These are phyloP conservation scores for Aspergillus udagawae DNA, from an alignment of 2,329 filamentous ascomycete genomes.

Conservation along the genomic window DNA sequence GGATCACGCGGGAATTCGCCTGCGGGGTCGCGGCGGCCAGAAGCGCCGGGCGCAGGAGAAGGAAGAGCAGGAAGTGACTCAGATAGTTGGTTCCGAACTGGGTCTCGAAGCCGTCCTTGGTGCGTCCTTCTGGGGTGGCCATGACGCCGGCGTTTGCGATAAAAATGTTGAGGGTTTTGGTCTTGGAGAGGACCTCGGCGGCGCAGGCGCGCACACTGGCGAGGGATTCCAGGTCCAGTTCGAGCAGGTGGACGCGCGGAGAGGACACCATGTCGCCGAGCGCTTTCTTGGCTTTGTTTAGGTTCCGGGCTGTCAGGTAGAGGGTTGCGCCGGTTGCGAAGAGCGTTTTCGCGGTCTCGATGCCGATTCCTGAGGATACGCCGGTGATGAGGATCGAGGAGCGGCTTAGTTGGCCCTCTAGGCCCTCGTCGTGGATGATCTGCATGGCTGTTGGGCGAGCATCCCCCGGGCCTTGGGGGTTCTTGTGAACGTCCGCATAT, in stretches of 20 bases:
- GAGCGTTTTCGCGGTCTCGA: constrained; percentile 45
- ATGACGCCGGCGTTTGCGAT: constrained; percentile 48
- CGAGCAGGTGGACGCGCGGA: constrained; percentile 17
- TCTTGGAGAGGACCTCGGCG: constrained; percentile 5
- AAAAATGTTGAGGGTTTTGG: constrained; percentile 21
- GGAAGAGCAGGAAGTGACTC: constrained; percentile 51
- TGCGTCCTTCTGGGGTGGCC: constrained; percentile 30
- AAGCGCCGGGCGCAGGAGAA: constrained; percentile 40
- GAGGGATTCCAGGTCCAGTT: constrained; percentile 6
- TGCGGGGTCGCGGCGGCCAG: not conserved
- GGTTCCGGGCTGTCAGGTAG: constrained; percentile 34
- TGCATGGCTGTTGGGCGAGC: constrained; percentile 30
- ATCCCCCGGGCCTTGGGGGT: constrained; percentile 16
- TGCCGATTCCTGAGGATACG: constrained; percentile 37
- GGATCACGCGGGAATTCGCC: constrained; percentile 48
- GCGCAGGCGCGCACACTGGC: constrained; percentile 6
- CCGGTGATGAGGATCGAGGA: constrained; percentile 16
- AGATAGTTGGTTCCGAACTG: constrained; percentile 55
- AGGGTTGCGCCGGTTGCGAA: constrained; percentile 32
- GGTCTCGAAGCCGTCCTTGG: constrained; percentile 40
- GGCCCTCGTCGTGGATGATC: constrained; percentile 25
- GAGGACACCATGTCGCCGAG: constrained; percentile 17
- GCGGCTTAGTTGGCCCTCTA: constrained; percentile 13
- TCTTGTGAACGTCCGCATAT: not conserved
- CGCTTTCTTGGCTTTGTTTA: constrained; percentile 29